Conservation (phyloP, 2,329 filamentous ascomycete species). For the Magnaporthiopsis rhizophila region DNA sequence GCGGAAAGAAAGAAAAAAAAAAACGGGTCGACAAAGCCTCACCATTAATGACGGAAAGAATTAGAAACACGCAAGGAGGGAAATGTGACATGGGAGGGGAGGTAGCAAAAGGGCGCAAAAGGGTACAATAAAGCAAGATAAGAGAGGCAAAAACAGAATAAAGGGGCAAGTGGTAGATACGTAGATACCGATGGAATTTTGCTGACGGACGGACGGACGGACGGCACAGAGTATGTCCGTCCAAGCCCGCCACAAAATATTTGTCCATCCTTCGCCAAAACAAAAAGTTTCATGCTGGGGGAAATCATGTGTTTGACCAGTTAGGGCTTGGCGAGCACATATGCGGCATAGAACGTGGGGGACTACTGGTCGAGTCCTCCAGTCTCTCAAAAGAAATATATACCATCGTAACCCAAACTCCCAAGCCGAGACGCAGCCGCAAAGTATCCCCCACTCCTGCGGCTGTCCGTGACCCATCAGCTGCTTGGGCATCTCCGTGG, state of each 20-base stretch:
- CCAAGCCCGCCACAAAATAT: not conserved
- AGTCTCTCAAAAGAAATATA: not conserved
- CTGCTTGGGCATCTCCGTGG: not conserved
- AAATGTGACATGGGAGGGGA: not conserved
- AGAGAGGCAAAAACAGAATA: not conserved
- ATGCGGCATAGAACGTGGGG: not conserved
- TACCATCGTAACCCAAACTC: not conserved
- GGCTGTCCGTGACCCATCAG: not conserved
- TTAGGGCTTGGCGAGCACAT: not conserved
- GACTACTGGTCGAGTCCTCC: not conserved
- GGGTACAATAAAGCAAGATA: not conserved
- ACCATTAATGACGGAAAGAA: not conserved
- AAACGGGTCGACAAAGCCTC: not conserved
- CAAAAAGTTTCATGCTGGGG: not conserved
- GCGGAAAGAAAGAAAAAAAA: not conserved
- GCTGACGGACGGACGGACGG: not conserved
- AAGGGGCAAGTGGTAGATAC: not conserved
- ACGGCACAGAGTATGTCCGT: not conserved
- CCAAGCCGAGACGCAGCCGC: not conserved
- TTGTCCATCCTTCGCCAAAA: not conserved
- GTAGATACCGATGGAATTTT: not conserved
- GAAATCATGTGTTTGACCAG: not conserved
- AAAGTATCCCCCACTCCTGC: not conserved
- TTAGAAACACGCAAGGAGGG: not conserved
- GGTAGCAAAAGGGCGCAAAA: not conserved